A percentile compares a stretch with the other conserved stretches of the same genome.
Conservation (phyloP, 306 rosid species). For the Senna siamea region DNA sequence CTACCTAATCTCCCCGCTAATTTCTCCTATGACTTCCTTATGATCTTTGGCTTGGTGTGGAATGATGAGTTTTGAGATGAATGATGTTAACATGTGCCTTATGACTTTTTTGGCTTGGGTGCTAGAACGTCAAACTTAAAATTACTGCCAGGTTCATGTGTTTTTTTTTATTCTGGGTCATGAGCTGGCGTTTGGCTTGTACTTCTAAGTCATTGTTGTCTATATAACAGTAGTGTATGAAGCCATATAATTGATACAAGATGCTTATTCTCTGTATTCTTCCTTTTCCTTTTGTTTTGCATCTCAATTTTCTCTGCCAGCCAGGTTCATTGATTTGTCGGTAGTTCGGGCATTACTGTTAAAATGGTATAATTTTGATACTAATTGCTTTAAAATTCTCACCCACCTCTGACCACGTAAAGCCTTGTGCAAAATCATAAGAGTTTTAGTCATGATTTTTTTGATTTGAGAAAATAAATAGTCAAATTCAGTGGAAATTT, state of each 20-base stretch:
- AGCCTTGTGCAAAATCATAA: background rate
- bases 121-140: slow-evolving; percentile 35
- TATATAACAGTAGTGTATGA: slow-evolving; percentile 2
- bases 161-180: slow-evolving; percentile 37
- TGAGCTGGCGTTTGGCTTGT: slow-evolving; percentile 50
- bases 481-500: background rate
- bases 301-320: background rate
- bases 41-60: slow-evolving; percentile 33
- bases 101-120: slow-evolving; percentile 3
- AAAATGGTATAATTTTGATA: no score
- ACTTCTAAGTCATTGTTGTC: slow-evolving; percentile 33
- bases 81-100: slow-evolving; percentile 30
- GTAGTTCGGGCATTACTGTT: slow-evolving; percentile 8
- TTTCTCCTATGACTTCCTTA: slow-evolving; percentile 31
- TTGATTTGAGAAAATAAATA: slow-evolving; percentile 4
- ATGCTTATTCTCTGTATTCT: background rate
- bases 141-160: slow-evolving; percentile 47
- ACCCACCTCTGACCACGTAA: background rate
- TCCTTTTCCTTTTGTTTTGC: background rate
- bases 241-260: slow-evolving; percentile 3
- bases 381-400: no score
- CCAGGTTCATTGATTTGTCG: background rate
- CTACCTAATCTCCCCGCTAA: slow-evolving; percentile 24
- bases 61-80: background rate
- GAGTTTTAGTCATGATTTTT: background rate